Base-by-base conservation (phyloP, 768 basidiomycete species). In the Melanogaster broomeanus region DNA sequence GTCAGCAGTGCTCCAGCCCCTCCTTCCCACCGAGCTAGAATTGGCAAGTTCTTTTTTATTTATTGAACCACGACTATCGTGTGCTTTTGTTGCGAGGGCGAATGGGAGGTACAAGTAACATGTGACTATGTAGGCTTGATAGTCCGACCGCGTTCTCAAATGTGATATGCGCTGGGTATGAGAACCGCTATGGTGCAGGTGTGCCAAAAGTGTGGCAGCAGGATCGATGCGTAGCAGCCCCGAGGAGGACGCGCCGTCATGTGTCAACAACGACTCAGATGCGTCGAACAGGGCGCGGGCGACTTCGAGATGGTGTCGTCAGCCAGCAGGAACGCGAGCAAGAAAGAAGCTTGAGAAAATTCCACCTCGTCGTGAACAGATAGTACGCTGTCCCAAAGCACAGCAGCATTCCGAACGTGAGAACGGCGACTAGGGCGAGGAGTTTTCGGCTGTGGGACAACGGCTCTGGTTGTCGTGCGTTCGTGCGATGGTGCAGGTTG, bases 141-240 rank as follows among this genome's bases (percentile, higher is more conserved):
- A 93, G 78, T n/a, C 85, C 74, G 18, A 92, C 77, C 3, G 88
- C 91, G 60, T 93, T 93, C 70, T 93, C 88, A 53, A 93, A 78
- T 16, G 88, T 85, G 57, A 93, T 90, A 30, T n/a, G n/a, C 90
- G 84, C 70, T 93, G 89, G 66, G 90, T 93, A 68, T 93, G 88
- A 57, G 89, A 87, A 3, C 89, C 88, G 55, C 87, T 89, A 64
- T 93, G 90, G 12, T 90, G 90, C 18, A 93, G 74, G 65, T 90
- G 93, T 18, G 88, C 76, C 18, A 93, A 68, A 65, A 79, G 93
- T 46, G 64, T 72, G 53, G 75, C 74, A 12, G 66, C 49, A 2
- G 57, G 55, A 49, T 70, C 64, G 2, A 42, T 43, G 19, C 49
- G 53, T 40, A 59, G 49, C 1, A 31, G 12, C 9, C 30, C n/a